These are phyloP conservation scores for Diaporthe sp. DNA, from an alignment of 2,329 filamentous ascomycete genomes.

Conservation along the genomic window DNA sequence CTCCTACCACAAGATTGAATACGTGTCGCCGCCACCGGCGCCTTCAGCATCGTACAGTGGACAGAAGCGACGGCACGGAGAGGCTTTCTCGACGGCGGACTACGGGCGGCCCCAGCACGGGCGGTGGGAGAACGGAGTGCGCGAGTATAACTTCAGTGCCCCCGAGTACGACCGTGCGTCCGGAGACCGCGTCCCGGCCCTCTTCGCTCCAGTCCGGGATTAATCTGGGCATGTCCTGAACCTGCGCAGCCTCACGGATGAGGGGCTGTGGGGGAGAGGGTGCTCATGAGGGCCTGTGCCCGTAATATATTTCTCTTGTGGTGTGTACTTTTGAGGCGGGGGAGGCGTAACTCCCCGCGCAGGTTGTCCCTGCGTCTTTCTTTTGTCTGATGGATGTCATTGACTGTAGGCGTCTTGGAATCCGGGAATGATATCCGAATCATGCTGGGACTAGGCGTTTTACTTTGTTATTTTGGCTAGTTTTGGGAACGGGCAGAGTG, in stretches of 20 bases:
- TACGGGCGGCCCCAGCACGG: constrained; percentile 37
- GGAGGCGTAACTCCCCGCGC: not conserved
- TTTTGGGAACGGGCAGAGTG: not conserved
- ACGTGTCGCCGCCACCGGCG: constrained; percentile 4
- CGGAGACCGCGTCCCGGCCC: constrained; percentile 12
- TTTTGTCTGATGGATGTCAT: constrained; percentile 18
- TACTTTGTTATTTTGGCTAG: constrained; percentile 4
- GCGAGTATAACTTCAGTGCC: constrained; percentile 30
- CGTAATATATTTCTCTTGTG: not conserved
- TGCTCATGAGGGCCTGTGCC: not conserved
- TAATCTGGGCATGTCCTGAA: not conserved
- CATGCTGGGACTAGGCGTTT: constrained; percentile 23
- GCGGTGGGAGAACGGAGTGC: constrained; percentile 32
- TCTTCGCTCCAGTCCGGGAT: constrained; percentile 20
- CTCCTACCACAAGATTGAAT: constrained; percentile 33
- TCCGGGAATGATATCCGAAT: constrained; percentile 36
- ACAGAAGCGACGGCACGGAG: constrained; percentile 37
- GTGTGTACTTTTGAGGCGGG: not conserved
- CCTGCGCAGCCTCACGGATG: too few species aligned
- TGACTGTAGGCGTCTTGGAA: constrained; percentile 25
- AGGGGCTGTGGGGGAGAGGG: not conserved
- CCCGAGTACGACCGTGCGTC: constrained; percentile 32
- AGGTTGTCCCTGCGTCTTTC: constrained; percentile 1
- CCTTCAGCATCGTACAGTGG: constrained; percentile 19
- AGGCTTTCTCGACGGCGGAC: constrained; percentile 35